Evolutionary conservation across 495 filamentous ascomycete genomes (phyloP).

Genomic region (Aspergillus carlsbadensis): DNA sequence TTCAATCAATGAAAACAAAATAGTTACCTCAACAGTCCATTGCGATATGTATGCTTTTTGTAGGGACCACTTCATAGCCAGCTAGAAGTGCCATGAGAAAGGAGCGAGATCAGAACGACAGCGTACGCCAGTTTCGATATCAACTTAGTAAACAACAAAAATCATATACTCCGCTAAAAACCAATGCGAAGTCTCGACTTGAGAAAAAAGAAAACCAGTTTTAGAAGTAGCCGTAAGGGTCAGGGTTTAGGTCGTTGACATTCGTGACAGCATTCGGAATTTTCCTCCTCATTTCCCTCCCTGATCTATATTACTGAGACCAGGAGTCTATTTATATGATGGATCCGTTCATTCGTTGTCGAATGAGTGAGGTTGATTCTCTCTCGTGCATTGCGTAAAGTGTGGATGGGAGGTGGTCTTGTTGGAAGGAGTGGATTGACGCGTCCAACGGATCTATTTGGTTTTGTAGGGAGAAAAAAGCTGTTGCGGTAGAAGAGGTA

Average conservation of each 20-base stretch:
- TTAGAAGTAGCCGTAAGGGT: neutral
- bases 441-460: too few relatives aligned
- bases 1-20: constrained; percentile 19
- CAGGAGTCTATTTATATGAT: neutral
- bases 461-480: too few relatives aligned
- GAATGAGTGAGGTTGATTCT: too few relatives aligned
- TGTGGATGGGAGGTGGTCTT: too few relatives aligned
- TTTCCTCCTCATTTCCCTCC: neutral
- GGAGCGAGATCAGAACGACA: neutral
- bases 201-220: neutral
- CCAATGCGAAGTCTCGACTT: neutral
- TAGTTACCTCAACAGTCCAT: neutral
- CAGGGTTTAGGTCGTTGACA: neutral
- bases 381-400: too few relatives aligned
- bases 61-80: constrained; percentile 15
- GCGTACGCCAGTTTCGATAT: too few relatives aligned
- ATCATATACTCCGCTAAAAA: too few relatives aligned
- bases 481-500: too few relatives aligned
- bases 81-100: constrained; percentile 15
- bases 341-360: too few relatives aligned
- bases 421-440: too few relatives aligned
- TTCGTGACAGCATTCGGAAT: neutral
- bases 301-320: neutral
- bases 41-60: neutral
- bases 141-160: too few relatives aligned